Percentiles rank a stretch among this genome's conserved stretches.
Conservation (phyloP, 2,329 filamentous ascomycete species). For the Microcera coccophila region DNA sequence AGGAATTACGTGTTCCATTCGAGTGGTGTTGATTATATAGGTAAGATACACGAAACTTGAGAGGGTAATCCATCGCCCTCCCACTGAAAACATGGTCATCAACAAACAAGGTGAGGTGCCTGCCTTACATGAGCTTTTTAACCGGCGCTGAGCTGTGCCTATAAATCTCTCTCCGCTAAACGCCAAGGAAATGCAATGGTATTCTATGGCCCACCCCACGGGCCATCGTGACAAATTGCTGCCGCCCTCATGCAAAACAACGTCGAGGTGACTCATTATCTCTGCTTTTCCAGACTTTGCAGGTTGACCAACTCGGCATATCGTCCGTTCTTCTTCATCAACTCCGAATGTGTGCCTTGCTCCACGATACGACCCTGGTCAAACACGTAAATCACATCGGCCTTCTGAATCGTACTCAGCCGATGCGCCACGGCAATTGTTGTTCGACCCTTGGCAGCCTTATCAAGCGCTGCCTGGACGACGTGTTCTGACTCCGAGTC, state of each 20-base stretch:
- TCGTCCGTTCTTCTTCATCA: slow-evolving; percentile 65
- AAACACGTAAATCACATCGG: slow-evolving; percentile 95
- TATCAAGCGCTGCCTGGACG: slow-evolving; percentile 76
- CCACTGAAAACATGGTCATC: too few species aligned
- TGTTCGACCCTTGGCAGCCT: slow-evolving; percentile 76
- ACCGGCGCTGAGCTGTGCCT: not conserved
- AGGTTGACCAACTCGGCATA: slow-evolving; percentile 78
- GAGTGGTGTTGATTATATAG: not conserved
- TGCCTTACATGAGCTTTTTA: not conserved
- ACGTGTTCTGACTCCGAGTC: slow-evolving; percentile 76
- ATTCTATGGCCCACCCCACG: not conserved
- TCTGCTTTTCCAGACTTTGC: slow-evolving; percentile 67
- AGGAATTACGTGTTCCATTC: not conserved
- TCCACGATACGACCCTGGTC: slow-evolving; percentile 85
- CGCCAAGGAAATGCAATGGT: not conserved
- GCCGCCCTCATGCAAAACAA: not conserved
- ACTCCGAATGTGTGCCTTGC: slow-evolving; percentile 70
- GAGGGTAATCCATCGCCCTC: too few species aligned
- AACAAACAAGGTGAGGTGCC: not conserved
- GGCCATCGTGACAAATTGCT: not conserved
- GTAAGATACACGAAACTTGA: not conserved
- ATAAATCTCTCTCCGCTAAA: not conserved
- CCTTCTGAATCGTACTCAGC: slow-evolving; percentile 88
- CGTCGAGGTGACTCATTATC: slow-evolving; percentile 14
- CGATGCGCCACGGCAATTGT: slow-evolving; percentile 94